Evolutionary conservation across 441 rosid species (phyloP).

Genomic region (Francoa sonchifolia): DNA sequence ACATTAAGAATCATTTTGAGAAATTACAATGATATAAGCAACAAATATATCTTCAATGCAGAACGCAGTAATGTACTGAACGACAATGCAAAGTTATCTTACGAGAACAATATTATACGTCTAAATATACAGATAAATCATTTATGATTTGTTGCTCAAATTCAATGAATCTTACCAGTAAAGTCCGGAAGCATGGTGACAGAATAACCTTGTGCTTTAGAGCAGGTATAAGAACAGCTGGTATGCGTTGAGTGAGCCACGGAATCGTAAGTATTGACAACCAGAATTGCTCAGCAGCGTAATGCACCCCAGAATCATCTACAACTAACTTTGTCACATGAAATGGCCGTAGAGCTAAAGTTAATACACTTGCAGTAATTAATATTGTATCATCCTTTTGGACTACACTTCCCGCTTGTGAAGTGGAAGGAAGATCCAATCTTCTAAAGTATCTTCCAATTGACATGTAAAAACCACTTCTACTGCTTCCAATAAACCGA

Average conservation of each 20-base stretch:
- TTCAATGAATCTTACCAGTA: conserved; percentile 54
- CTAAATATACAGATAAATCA: neutral
- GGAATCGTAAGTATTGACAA: conserved; percentile 66
- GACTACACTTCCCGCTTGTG: conserved; percentile 18
- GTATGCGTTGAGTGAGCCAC: conserved; percentile 57
- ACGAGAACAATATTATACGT: neutral
- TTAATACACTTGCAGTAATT: conserved; percentile 71
- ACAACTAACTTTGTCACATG: conserved; percentile 25
- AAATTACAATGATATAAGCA: neutral
- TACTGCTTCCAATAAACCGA: conserved; percentile 49
- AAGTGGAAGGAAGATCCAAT: conserved; percentile 23
- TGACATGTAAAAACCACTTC: conserved; percentile 61
- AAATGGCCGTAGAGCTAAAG: conserved; percentile 79
- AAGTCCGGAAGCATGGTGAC: conserved; percentile 49
- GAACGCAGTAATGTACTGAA: too few relatives aligned
- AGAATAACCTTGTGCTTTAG: conserved; percentile 72
- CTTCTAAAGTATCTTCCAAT: conserved; percentile 51
- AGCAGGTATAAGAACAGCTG: conserved; percentile 69
- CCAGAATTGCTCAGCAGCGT: conserved; percentile 46
- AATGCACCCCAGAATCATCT: conserved; percentile 18
- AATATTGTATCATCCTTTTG: conserved; percentile 58
- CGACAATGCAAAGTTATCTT: too few relatives aligned
- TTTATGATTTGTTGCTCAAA: conserved; percentile 10
- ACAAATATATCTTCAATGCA: neutral
- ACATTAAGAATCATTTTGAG: neutral